Evolutionary conservation across 164 flowering plant species (phyloP).

Genomic region (Akebia trifoliata): DNA sequence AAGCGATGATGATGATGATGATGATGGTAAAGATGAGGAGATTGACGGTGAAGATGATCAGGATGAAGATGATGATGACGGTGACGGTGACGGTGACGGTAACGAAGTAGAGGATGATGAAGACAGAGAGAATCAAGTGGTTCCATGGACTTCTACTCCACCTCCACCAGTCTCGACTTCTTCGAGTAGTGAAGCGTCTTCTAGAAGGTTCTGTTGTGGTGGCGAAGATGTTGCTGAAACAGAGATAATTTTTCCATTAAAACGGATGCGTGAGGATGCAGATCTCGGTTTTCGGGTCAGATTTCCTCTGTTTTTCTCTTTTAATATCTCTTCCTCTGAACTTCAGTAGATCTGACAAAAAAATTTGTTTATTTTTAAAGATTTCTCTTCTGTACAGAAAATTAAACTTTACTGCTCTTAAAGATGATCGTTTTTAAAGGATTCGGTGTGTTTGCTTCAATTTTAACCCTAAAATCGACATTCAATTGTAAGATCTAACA

Average conservation of each 20-base stretch:
- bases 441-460: too few species aligned
- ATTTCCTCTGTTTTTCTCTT: not conserved
- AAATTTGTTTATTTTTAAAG: not conserved
- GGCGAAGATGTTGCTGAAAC: not conserved
- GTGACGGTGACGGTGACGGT: constrained; percentile 10
- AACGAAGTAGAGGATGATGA: constrained; percentile 12
- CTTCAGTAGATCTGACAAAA: not conserved
- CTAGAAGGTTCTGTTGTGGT: not conserved
- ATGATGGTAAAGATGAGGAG: constrained; percentile 11
- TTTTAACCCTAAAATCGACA: too few species aligned
- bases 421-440: not conserved
- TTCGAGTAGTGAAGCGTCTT: constrained; percentile 18
- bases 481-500: too few species aligned
- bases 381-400: not conserved
- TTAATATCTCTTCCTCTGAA: not conserved
- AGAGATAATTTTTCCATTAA: constrained; percentile 11
- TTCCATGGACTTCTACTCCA: constrained; percentile 29
- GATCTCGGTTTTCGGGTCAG: constrained; percentile 27
- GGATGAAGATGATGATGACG: constrained; percentile 13
- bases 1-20: constrained; percentile 2
- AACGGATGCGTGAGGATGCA: constrained; percentile 26
- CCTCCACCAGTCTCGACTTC: constrained; percentile 23
- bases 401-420: not conserved
- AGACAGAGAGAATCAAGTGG: constrained; percentile 33
- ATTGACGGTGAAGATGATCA: constrained; percentile 5